Evolutionary conservation across 352 stramenopile genomes (phyloP).

Genomic region (Thraustotheca clavata): DNA sequence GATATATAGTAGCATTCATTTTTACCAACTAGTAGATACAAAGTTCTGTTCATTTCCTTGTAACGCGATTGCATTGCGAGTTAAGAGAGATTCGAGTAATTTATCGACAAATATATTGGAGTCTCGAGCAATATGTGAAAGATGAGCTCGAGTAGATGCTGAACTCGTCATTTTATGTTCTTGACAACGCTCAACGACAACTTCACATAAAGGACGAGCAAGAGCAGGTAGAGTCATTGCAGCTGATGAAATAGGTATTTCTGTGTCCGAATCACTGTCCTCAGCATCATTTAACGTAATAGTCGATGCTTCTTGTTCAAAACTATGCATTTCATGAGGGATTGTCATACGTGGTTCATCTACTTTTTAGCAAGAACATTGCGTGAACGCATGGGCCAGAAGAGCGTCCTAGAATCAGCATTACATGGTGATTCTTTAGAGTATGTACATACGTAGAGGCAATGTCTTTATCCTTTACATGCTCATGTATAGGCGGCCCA

Average conservation of each 20-base stretch:
- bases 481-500: not conserved
- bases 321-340: not conserved
- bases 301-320: not conserved
- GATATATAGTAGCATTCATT: not conserved
- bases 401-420: not conserved
- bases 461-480: not conserved
- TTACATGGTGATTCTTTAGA: not conserved
- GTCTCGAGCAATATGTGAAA: not conserved
- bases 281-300: not conserved
- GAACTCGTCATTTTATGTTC: not conserved
- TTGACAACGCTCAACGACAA: constrained; percentile 1
- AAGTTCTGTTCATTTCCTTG: constrained; percentile 20
- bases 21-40: not conserved
- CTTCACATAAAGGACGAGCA: not conserved
- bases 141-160: not conserved
- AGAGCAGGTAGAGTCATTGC: not conserved
- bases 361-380: constrained; percentile 6
- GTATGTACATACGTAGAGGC: not conserved
- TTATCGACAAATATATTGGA: not conserved
- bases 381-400: not conserved
- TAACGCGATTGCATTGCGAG: constrained; percentile 3
- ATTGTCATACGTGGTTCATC: not conserved
- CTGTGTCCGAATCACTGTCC: not conserved
- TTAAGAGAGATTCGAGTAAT: constrained; percentile 8
- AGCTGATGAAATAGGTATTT: not conserved